A percentile compares a stretch with the other conserved stretches of the same genome.
phyloP scores from a whole-genome alignment of 2,329 filamentous ascomycete species.

The Fragosphaeria purpurea region DNA sequence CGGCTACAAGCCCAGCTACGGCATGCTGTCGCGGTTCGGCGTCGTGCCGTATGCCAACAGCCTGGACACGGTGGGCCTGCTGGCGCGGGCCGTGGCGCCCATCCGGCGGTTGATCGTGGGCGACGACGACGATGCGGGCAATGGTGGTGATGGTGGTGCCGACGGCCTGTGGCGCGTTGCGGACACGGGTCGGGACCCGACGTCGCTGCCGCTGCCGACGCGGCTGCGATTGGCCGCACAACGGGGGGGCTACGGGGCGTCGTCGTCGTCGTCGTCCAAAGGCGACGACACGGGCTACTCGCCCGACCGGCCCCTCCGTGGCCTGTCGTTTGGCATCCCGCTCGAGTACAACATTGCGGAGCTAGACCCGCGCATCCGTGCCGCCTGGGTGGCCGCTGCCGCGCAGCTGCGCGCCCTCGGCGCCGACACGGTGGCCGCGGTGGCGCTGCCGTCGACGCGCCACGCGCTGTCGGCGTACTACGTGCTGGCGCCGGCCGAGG shows the following conservation, averaged over 20 bases:
- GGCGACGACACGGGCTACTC: not conserved
- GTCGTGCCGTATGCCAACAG: conserved; percentile 90
- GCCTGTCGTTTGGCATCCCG: conserved; percentile 46
- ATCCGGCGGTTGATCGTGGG: conserved; percentile 46
- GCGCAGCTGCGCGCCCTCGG: conserved; percentile 51
- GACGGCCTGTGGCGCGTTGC: conserved; percentile 36
- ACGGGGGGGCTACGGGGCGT: conserved; percentile 4
- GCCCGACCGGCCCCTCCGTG: conserved; percentile 9
- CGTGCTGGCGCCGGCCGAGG: conserved; percentile 87
- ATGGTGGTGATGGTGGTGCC: not conserved
- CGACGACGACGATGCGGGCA: conserved; percentile 5
- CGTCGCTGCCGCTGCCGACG: conserved; percentile 49
- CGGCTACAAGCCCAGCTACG: conserved; percentile 89
- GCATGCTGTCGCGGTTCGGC: conserved; percentile 73
- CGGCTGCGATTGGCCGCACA: conserved; percentile 33
- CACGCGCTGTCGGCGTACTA: conserved; percentile 91
- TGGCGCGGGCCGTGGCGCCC: conserved; percentile 45
- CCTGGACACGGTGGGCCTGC: conserved; percentile 76
- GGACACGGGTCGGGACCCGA: conserved; percentile 63
- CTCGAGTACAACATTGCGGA: conserved; percentile 83
- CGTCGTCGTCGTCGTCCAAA: not conserved
- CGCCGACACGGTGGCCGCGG: conserved; percentile 54
- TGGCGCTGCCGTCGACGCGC: conserved; percentile 74
- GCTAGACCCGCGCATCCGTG: conserved; percentile 58
- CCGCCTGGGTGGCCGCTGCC: conserved; percentile 58